Evolutionary conservation across 306 rosid genomes (phyloP).

Genomic region (Trifolium dubium): DNA sequence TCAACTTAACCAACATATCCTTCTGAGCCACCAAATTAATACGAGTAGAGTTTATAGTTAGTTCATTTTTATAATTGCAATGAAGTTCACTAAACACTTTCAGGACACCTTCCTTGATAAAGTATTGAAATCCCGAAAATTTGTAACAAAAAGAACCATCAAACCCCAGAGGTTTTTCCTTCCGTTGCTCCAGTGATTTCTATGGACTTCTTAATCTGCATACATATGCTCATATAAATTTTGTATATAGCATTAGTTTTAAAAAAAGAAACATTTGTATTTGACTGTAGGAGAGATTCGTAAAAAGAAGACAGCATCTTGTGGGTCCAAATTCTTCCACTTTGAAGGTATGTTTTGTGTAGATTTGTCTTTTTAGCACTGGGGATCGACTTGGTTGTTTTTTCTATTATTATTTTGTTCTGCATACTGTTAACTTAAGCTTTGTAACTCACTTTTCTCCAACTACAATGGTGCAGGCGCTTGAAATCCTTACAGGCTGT

Average conservation of each 20-base stretch:
- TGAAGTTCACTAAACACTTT: neutral
- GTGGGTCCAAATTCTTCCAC: constrained; percentile 90
- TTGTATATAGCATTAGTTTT: neutral
- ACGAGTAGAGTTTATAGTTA: neutral
- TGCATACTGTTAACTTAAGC: constrained; percentile 13
- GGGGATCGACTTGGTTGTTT: neutral
- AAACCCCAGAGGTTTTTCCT: neutral
- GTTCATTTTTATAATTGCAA: neutral
- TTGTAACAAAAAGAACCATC: constrained; percentile 18
- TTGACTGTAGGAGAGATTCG: constrained; percentile 79
- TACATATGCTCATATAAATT: neutral
- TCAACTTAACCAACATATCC: neutral
- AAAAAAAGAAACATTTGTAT: constrained; percentile 22
- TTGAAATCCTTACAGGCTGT: constrained; percentile 70
- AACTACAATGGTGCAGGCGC: constrained; percentile 47
- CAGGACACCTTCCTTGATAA: neutral
- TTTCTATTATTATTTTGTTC: constrained; percentile 1
- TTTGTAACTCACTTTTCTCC: constrained; percentile 33
- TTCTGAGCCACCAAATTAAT: neutral
- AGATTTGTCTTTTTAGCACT: constrained; percentile 8
- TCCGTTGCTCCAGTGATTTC: neutral
- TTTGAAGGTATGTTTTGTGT: constrained; percentile 62
- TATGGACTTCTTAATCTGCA: neutral
- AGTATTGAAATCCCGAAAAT: constrained; percentile 11
- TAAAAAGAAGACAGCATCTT: constrained; percentile 85